Base-by-base conservation (phyloP, 495 filamentous ascomycete genomes). In the Penicilliopsis zonata region DNA sequence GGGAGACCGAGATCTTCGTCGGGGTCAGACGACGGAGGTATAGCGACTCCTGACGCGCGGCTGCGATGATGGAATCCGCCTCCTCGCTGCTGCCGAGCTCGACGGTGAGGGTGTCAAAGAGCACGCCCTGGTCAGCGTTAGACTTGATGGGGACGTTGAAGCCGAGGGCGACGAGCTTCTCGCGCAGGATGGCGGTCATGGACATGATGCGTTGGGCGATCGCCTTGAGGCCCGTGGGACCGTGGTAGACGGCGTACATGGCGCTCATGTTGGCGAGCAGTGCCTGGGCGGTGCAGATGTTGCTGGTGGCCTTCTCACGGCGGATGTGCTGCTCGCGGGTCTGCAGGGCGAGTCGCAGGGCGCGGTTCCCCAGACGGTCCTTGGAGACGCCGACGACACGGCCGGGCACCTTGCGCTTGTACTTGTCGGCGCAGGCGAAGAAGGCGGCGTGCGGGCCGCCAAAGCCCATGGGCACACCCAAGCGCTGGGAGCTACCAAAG, bases 241-340 rank as follows among this genome's bases (percentile, higher is more conserved):
- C 90, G 50, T 98, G 90, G 52, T 96, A 98, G 22, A 96, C 72
- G n/a, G 86, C 90, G 55, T 95, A 98, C 60, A 98, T 82, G 31
- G 90, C 85, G 44, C 76, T 92, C 84, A 96, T 95, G 55, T 98
- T 98, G 13, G 90, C 90, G 19, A 96, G 69, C 12, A 98, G 56
- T 6, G 90, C 90, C 53, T 98, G 90, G 5, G 90, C 90, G 13
- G 90, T 98, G 59, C 90, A 98, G 37, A 98, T 93, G 55, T 98
- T 98, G 65, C 86, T 94, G 4, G 90, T 98, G 2, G 90, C 90
- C 70, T 98, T 98, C 57, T 98, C 90, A 46, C 90, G 73, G 43
- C 90, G 71, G 53, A 98, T 98, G 50, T 98, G 90, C 57, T 98
- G 90, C 59, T 98, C 90, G 49, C 90, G 66, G 9, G 90, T 98